Conservation (phyloP, 192 early-diverging fungal species). For the Backusella tuberculispora region DNA sequence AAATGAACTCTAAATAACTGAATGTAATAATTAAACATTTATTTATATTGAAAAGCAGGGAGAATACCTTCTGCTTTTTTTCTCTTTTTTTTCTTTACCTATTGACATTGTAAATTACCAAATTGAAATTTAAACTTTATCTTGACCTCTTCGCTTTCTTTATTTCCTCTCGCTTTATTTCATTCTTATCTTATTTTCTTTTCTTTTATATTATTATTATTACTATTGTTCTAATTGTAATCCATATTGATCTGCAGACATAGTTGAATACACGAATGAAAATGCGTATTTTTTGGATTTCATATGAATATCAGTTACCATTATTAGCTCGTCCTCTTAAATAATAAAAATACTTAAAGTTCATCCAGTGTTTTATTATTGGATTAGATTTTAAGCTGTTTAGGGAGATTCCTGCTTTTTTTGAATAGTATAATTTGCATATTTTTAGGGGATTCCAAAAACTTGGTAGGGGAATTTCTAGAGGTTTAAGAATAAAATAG, state of each 20-base stretch:
- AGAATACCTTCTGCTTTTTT: neutral
- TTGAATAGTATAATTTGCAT: neutral
- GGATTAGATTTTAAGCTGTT: slow-evolving; percentile 1
- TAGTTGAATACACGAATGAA: too few relatives aligned
- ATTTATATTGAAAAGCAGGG: slow-evolving; percentile 11
- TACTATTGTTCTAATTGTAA: too few relatives aligned
- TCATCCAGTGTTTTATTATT: neutral
- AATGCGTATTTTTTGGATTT: neutral
- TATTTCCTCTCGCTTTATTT: neutral
- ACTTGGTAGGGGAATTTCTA: slow-evolving; percentile 12
- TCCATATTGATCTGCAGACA: too few relatives aligned
- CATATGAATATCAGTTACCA: neutral
- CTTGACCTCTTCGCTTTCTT: neutral
- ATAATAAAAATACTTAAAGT: neutral
- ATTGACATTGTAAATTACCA: slow-evolving; percentile 9
- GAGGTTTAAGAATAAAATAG: slow-evolving; percentile 7
- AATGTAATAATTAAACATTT: neutral
- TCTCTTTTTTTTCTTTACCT: neutral
- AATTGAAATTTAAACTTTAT: slow-evolving; percentile 10
- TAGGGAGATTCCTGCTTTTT: neutral
- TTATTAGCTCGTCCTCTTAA: neutral
- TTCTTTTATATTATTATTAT: too few relatives aligned
- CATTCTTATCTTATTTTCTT: neutral
- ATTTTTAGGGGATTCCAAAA: slow-evolving; percentile 16
- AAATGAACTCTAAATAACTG: neutral